Base-by-base conservation (phyloP, 495 filamentous ascomycete species). In the Paragyromitra xinjiangensis region DNA sequence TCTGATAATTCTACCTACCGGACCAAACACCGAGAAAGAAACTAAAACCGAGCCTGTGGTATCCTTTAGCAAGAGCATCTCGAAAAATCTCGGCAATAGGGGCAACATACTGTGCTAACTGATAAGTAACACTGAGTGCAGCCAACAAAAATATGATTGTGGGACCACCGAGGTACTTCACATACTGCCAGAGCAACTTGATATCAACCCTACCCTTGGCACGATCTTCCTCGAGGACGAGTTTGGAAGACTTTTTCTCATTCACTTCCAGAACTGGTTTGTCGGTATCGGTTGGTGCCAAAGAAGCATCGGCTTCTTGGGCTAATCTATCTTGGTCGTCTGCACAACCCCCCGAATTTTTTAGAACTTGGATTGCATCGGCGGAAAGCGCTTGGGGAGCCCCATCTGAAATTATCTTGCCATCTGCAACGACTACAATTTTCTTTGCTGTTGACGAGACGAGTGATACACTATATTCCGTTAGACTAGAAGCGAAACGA, bases 381-480 rank as follows among this genome's bases (percentile, higher is more conserved):
- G 79, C 55, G 37, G 64, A 53, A 12, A 88, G 80, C 0, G 84
- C 83, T 67, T 85, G 82, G 11, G 84, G 67, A 19, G 37, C 58
- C 7, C 67, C 85, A 19, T 85, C 85, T 77, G 87, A 81, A 48
- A 86, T 16, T 44, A 87, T 83, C 3, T 80, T 83, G 3, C 89
- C 90, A 71, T 91, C 87, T 11, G 87, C 87, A 66, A 92, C 85
- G 16, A 87, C 73, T 2, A 85, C 80, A 50, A 87, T 83, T 82
- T 85, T 86, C 50, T 85, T 75, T 29, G 82, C 59, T 48, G 77
- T 40, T 70, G 78, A 44, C 26, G 78, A 53, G 63, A 80, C 78
- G 8, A 80, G 71, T 24, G 78, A 80, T 6, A 80, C 58, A 50
- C 56, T 61, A 24, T 29, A 12, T 29, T 34, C 55, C 29, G 37